phyloP scores from a whole-genome alignment of 1,139 yeast species.

The Arxiozyma telluris region DNA sequence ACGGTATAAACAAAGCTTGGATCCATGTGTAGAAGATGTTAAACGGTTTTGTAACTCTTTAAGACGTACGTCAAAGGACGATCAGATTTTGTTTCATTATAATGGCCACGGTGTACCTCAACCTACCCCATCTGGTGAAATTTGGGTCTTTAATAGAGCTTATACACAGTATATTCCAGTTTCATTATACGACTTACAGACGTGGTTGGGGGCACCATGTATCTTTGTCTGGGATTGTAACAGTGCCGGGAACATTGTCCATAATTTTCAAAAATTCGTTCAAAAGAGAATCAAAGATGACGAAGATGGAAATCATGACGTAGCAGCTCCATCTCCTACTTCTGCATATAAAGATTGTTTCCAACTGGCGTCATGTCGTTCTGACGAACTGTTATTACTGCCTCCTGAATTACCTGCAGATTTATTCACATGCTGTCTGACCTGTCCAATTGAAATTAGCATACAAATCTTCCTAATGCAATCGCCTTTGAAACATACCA shows the following conservation, averaged over 20 bases:
- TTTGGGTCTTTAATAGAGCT: constrained; percentile 96
- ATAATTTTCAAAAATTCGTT: constrained; percentile 81
- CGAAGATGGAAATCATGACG: constrained; percentile 61
- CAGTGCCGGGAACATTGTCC: constrained; percentile 89
- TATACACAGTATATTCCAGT: constrained; percentile 97
- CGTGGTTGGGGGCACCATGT: constrained; percentile 98
- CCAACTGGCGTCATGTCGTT: constrained; percentile 86
- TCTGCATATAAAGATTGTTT: constrained; percentile 69
- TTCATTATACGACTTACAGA: constrained; percentile 81
- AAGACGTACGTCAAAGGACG: constrained; percentile 85
- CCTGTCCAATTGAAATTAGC: constrained; percentile 92
- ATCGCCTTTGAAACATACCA: constrained; percentile 57
- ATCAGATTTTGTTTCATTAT: constrained; percentile 82
- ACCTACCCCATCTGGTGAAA: constrained; percentile 95
- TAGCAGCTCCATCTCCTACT: constrained; percentile 50
- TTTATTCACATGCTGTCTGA: constrained; percentile 85
- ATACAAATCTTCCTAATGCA: constrained; percentile 88
- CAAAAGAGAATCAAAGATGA: constrained; percentile 88
- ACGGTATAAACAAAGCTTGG: constrained; percentile 80
- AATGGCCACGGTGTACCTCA: constrained; percentile 99
- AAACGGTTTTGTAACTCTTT: constrained; percentile 84
- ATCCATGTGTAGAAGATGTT: constrained; percentile 93
- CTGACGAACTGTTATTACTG: constrained; percentile 83
- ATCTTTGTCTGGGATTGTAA: constrained; percentile 91
- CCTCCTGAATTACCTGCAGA: constrained; percentile 96